Conservation (phyloP, 148 eudicot genomes). For the Silene latifolia region DNA sequence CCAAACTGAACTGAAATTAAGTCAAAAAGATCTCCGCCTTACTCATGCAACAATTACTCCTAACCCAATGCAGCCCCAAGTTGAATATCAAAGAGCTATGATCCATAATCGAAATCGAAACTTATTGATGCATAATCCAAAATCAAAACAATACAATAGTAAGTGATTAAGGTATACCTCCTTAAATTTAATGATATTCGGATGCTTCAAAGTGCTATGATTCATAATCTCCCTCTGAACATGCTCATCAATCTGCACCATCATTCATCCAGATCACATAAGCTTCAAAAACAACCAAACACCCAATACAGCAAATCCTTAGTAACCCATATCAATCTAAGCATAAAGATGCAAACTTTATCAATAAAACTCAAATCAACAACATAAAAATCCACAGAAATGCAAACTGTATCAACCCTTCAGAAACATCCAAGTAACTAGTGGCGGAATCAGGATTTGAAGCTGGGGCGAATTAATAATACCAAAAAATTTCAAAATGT, state of each 20-base stretch:
- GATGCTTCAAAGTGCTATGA: slow-evolving; percentile 83
- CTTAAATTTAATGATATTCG: slow-evolving; percentile 75
- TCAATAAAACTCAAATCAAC: neutral
- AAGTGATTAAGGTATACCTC: slow-evolving; percentile 45
- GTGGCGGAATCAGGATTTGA: no score
- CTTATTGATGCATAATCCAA: neutral
- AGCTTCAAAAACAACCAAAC: slow-evolving; percentile 2
- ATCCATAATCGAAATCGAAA: no score
- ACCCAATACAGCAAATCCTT: no score
- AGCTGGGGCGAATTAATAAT: no score
- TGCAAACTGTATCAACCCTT: no score
- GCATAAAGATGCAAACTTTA: slow-evolving; percentile 11
- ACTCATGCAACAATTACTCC: no score
- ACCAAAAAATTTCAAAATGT: no score
- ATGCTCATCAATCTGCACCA: slow-evolving; percentile 82
- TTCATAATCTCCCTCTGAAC: slow-evolving; percentile 90
- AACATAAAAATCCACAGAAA: neutral
- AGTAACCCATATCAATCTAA: slow-evolving; percentile 16
- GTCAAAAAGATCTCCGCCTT: no score
- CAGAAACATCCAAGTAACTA: no score
- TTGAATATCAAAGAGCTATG: neutral
- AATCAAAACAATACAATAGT: neutral
- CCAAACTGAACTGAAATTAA: neutral
- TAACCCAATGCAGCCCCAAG: neutral
- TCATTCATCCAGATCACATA: neutral